A percentile compares a stretch with the other conserved stretches of the same genome.
Evolutionary conservation across 1,284 basidiomycete species (phyloP).

Genomic region (Testicularia cyperi): DNA sequence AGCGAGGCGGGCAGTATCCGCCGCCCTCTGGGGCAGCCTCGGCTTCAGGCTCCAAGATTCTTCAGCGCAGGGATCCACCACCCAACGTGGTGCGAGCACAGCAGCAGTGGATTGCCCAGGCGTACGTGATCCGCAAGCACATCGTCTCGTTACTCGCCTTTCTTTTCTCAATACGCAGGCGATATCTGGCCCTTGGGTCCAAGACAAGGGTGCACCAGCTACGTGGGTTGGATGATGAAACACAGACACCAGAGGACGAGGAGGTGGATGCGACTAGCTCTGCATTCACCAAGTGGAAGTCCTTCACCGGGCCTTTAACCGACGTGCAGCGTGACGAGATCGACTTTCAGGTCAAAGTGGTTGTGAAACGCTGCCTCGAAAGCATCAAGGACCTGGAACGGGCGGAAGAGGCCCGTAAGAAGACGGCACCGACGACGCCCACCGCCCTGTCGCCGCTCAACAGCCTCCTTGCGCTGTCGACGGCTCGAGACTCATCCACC

Average conservation of each 20-base stretch:
- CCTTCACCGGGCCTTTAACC: slow-evolving; percentile 69
- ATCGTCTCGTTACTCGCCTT: slow-evolving; percentile 40
- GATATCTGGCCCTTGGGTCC: slow-evolving; percentile 35
- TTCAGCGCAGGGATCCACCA: slow-evolving; percentile 27
- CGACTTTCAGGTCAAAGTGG: slow-evolving; percentile 80
- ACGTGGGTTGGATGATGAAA: slow-evolving; percentile 8
- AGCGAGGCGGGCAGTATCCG: slow-evolving; percentile 17
- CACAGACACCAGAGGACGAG: slow-evolving; percentile 11
- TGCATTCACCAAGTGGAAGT: slow-evolving; percentile 46
- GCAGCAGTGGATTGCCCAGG: slow-evolving; percentile 35
- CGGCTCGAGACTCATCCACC: slow-evolving; percentile 35
- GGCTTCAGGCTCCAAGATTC: slow-evolving; percentile 5
- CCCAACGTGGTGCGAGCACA: slow-evolving; percentile 26
- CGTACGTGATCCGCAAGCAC: slow-evolving; percentile 37
- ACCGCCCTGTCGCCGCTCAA: slow-evolving; percentile 12
- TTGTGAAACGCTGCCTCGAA: slow-evolving; percentile 77
- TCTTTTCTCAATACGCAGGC: slow-evolving; percentile 39
- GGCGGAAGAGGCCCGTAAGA: slow-evolving; percentile 67
- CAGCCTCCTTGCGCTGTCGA: slow-evolving; percentile 26
- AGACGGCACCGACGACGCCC: slow-evolving; percentile 34
- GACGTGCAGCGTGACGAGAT: slow-evolving; percentile 88
- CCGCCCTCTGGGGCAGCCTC: slow-evolving; percentile 12
- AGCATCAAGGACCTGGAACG: slow-evolving; percentile 80
- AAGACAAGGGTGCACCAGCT: slow-evolving; percentile 14
- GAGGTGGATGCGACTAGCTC: slow-evolving; percentile 10